Conservation (phyloP, 2,329 filamentous ascomycete species). For the Hypoxylon sp. region DNA sequence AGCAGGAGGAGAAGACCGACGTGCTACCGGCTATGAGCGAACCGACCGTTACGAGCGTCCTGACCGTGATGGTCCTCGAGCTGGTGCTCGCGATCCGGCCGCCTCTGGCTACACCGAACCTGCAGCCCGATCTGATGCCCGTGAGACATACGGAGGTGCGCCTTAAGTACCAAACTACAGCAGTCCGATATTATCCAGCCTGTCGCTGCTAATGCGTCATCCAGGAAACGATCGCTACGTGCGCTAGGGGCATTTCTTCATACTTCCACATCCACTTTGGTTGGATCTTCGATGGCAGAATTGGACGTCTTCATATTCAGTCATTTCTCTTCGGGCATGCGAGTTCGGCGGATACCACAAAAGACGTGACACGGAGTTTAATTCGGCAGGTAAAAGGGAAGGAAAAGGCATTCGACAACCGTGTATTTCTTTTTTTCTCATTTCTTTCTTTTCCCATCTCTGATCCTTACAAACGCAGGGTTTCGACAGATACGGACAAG, state of each 20-base stretch:
- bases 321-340: slow-evolving; percentile 42
- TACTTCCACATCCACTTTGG: slow-evolving; percentile 26
- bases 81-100: slow-evolving; percentile 53
- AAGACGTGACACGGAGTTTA: slow-evolving; percentile 46
- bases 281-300: slow-evolving; percentile 33
- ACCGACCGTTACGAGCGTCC: slow-evolving; percentile 60
- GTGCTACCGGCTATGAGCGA: slow-evolving; percentile 43
- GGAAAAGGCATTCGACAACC: slow-evolving; percentile 47
- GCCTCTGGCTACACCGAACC: slow-evolving; percentile 53
- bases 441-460: slow-evolving; percentile 33
- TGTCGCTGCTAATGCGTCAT: slow-evolving; percentile 40
- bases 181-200: slow-evolving; percentile 32
- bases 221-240: slow-evolving; percentile 37
- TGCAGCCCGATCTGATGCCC: slow-evolving; percentile 52
- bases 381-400: slow-evolving; percentile 48
- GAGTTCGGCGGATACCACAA: slow-evolving; percentile 45
- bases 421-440: slow-evolving; percentile 42
- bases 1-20: slow-evolving; percentile 36
- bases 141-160: slow-evolving; percentile 55
- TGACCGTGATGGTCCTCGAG: slow-evolving; percentile 50
- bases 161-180: slow-evolving; percentile 39
- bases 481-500: slow-evolving; percentile 32
- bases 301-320: slow-evolving; percentile 38
- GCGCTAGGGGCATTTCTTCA: slow-evolving; percentile 25
- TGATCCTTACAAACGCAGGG: slow-evolving; percentile 38